Evolutionary conservation across 306 rosid species (phyloP).

Genomic region (Cotoneaster glaucophyllus): DNA sequence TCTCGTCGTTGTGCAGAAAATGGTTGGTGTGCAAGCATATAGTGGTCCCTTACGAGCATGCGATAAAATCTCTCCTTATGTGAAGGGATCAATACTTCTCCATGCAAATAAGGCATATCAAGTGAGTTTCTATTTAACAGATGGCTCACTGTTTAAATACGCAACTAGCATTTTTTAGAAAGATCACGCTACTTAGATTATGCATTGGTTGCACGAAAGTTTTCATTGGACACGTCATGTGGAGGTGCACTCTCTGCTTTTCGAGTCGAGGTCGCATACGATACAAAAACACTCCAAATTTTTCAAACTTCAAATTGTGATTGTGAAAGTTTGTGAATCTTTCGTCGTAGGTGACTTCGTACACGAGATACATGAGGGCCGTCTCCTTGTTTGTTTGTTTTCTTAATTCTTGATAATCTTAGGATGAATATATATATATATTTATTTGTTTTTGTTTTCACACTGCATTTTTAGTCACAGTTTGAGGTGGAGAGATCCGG

Average conservation of each 20-base stretch:
- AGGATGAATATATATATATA: not conserved
- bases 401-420: not conserved
- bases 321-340: not conserved
- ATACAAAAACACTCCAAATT: not conserved
- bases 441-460: not conserved
- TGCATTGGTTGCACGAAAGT: fast-evolving
- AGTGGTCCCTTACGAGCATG: no score
- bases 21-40: no score
- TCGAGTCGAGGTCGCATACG: not conserved
- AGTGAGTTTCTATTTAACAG: no score
- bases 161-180: no score
- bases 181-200: fast-evolving
- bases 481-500: not conserved
- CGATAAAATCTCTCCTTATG: no score
- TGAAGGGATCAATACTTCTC: no score
- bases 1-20: no score
- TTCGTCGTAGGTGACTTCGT: not conserved
- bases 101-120: no score
- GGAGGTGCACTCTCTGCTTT: not conserved
- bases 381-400: not conserved
- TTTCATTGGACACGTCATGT: not conserved
- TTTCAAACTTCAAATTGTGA: not conserved
- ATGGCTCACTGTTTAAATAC: no score
- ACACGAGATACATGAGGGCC: not conserved
- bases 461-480: not conserved